These are phyloP conservation scores for Scutellaria barbata DNA, from an alignment of 257 asterid species.

Conservation along the genomic window DNA sequence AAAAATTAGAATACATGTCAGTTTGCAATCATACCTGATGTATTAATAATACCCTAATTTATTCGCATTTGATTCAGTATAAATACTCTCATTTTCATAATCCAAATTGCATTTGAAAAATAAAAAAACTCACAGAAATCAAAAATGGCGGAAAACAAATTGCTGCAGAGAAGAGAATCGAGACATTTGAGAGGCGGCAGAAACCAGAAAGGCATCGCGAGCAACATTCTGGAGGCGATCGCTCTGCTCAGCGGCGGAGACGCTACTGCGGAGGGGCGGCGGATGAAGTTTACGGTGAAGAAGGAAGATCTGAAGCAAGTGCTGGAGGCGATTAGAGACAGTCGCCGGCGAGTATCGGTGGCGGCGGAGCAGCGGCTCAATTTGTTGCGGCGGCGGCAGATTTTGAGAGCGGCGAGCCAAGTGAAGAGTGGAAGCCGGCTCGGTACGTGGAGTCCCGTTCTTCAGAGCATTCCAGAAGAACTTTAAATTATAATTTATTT, in stretches of 20 bases:
- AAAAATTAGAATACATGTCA: too few relatives aligned
- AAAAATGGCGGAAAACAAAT: constrained; percentile 40
- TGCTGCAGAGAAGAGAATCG: constrained; percentile 36
- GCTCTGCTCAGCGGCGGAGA: constrained; percentile 28
- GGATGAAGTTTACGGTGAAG: constrained; percentile 52
- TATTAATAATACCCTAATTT: too few relatives aligned
- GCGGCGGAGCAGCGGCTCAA: constrained; percentile 49
- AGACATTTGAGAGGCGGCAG: constrained; percentile 29
- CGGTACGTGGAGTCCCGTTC: constrained; percentile 50
- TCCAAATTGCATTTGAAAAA: background rate
- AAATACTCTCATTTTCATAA: constrained; percentile 23
- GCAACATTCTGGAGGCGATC: constrained; percentile 43
- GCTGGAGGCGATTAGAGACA: constrained; percentile 40
- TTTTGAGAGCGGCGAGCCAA: too few relatives aligned
- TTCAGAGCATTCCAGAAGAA: constrained; percentile 61
- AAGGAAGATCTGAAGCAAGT: constrained; percentile 50
- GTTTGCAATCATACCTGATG: too few relatives aligned
- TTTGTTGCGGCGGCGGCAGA: constrained; percentile 44
- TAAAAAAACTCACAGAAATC: background rate
- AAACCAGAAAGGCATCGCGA: constrained; percentile 37
- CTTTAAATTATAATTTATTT: background rate
- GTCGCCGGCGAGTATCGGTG: constrained; percentile 23
- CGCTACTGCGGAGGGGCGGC: constrained; percentile 31
- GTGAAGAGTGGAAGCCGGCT: constrained; percentile 8
- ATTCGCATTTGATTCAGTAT: constrained; percentile 24